Base-by-base conservation (phyloP, 2,329 filamentous ascomycete species). In the Esteya vermicola region DNA sequence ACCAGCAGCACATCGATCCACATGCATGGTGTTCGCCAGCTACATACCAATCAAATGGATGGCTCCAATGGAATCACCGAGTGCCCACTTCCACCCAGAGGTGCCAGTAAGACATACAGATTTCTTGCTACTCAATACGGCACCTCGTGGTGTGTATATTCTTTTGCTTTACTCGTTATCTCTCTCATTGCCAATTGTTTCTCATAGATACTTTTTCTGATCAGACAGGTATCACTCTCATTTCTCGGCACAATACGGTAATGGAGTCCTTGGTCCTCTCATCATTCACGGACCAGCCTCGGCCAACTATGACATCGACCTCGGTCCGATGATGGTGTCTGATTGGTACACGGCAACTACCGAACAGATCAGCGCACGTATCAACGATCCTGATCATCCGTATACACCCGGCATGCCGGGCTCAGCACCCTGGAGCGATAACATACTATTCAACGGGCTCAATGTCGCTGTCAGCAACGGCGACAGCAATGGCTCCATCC, bases 301-400 rank as follows among this genome's bases (percentile, higher is more conserved):
- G 7, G 60, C 60, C 32, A 60, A 68, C 48, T 72, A 70, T 47
- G 70, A 75, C 41, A 55, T 65, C 31, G 71, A 75, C 46, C 58
- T 73, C 0, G 71, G 70, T 5, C 42, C 44, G 8, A 8, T 81
- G 2, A 62, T 75, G 21, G 51, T 81, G 6, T 68, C 64, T 14
- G 76, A 80, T 48, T 79, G 73, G 70, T 65, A 65, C 46, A 68
- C 72, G 44, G 43, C 45, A 6, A 64, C 61, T 0, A 57, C 60
- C 3, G 62, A 64, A 38, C 46, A 59, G 38, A 50, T 66, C 2
- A 59, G 55, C 36, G 9, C 55, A 54, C 22, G 45, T 54, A 43
- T 47, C 43, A 10, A 38, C 13, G 25, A 57, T 54, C 4, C 59
- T 45, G 40, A 42, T 41, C 18, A 40, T 21, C 37, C 43, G 19